Evolutionary conservation across 352 stramenopile genomes (phyloP).

Genomic region (Phytophthora constricta): DNA sequence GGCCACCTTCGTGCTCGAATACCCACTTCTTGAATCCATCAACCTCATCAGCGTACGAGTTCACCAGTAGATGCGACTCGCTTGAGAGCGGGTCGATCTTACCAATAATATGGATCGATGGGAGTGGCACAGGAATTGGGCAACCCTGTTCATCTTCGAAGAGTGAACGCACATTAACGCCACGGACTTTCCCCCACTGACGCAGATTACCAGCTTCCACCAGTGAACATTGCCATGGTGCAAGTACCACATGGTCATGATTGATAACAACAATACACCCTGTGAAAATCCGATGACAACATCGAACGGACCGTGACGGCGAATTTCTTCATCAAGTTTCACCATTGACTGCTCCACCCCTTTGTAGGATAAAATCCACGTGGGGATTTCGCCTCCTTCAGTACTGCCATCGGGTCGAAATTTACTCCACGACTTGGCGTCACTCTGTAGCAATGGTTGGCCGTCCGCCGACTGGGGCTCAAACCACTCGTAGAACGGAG

Average conservation of each 20-base stretch:
- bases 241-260: constrained; percentile 48
- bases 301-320: constrained; percentile 45
- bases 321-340: constrained; percentile 42
- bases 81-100: constrained; percentile 62
- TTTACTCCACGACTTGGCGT: constrained; percentile 37
- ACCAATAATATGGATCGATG: constrained; percentile 61
- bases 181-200: constrained; percentile 39
- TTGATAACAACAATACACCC: constrained; percentile 45
- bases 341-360: constrained; percentile 46
- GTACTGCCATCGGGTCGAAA: constrained; percentile 23
- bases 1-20: constrained; percentile 41
- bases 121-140: constrained; percentile 36
- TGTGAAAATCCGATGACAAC: constrained; percentile 60
- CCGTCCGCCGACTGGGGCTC: constrained; percentile 36
- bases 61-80: constrained; percentile 46
- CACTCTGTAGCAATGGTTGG: constrained; percentile 31
- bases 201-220: constrained; percentile 53
- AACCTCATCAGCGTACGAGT: constrained; percentile 28
- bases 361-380: constrained; percentile 39
- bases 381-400: constrained; percentile 29
- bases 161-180: constrained; percentile 40
- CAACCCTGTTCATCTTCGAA: constrained; percentile 39
- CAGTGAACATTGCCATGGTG: constrained; percentile 24
- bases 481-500: constrained; percentile 59
- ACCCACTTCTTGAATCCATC: constrained; percentile 34